These are phyloP conservation scores for Erodium texanum DNA, from an alignment of 441 rosid genomes.

Conservation along the genomic window DNA sequence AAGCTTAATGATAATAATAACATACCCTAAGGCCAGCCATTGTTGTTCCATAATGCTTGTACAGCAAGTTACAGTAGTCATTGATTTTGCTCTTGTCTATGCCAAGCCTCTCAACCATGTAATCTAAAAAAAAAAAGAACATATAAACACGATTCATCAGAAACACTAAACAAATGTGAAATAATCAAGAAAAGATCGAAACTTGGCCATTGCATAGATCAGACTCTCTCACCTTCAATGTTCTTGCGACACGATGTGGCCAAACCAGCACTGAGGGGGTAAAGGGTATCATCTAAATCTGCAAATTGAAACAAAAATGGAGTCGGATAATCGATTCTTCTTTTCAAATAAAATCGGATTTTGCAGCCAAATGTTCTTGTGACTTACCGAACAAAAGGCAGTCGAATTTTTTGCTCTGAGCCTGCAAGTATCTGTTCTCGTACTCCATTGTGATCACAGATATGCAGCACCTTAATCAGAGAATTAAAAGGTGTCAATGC, in stretches of 20 bases:
- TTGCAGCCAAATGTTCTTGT: neutral
- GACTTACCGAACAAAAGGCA: constrained; percentile 76
- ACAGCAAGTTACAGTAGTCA: constrained; percentile 59
- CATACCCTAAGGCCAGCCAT: constrained; percentile 85
- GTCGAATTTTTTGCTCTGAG: constrained; percentile 38
- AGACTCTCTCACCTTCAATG: constrained; percentile 41
- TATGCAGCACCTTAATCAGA: constrained; percentile 17
- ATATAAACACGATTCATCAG: neutral
- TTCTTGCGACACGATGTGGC: constrained; percentile 45
- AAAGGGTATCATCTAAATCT: constrained; percentile 92
- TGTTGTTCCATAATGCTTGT: constrained; percentile 74
- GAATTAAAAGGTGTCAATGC: constrained; percentile 23
- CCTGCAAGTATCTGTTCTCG: constrained; percentile 28
- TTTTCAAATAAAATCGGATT: neutral
- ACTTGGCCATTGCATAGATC: neutral
- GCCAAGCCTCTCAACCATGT: constrained; percentile 59
- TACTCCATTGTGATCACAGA: constrained; percentile 35
- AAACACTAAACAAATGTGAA: neutral
- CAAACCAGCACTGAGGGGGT: constrained; percentile 59
- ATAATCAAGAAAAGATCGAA: no score
- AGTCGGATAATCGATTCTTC: neutral
- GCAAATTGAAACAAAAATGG: constrained; percentile 13
- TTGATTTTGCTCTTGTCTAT: constrained; percentile 42
- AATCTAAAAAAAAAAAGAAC: constrained; percentile 24
- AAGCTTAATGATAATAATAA: neutral